Conservation (phyloP, 345 rosid species). For the Salix arbutifolia region DNA sequence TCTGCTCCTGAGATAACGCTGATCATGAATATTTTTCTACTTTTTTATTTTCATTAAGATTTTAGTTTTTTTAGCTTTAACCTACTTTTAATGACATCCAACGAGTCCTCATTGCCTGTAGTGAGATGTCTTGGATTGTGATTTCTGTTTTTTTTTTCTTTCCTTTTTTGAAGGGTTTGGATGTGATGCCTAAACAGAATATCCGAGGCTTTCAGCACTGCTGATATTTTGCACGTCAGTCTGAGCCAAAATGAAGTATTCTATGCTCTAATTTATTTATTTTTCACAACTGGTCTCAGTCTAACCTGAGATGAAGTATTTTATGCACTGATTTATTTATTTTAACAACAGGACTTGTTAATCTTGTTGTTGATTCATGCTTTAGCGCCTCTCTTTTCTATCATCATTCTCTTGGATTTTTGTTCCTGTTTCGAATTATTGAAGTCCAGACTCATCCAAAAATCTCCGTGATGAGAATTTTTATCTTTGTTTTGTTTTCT, state of each 20-base stretch:
- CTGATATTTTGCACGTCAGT: conserved; percentile 15
- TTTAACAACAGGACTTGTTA: too few relatives aligned
- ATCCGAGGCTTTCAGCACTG: conserved; percentile 21
- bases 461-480: too few relatives aligned
- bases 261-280: too few relatives aligned
- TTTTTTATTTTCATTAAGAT: neutral
- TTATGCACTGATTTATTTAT: too few relatives aligned
- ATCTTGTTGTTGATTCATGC: too few relatives aligned
- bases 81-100: neutral
- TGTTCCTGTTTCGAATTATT: too few relatives aligned
- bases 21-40: neutral
- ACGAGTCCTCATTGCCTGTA: neutral
- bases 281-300: neutral
- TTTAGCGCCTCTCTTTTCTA: too few relatives aligned
- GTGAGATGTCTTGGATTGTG: neutral
- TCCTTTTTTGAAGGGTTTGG: neutral
- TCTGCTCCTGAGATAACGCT: conserved; percentile 40
- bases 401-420: too few relatives aligned
- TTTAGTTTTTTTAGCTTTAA: too few relatives aligned
- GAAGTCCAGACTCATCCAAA: too few relatives aligned
- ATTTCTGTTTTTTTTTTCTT: neutral
- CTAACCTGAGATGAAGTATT: neutral
- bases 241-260: neutral
- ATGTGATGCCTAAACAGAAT: conserved; percentile 19
- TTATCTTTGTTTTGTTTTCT: too few relatives aligned